Percentiles rank a stretch among this genome's conserved stretches.
phyloP scores from a whole-genome alignment of 768 basidiomycete species.

The Cyathus striatus region DNA sequence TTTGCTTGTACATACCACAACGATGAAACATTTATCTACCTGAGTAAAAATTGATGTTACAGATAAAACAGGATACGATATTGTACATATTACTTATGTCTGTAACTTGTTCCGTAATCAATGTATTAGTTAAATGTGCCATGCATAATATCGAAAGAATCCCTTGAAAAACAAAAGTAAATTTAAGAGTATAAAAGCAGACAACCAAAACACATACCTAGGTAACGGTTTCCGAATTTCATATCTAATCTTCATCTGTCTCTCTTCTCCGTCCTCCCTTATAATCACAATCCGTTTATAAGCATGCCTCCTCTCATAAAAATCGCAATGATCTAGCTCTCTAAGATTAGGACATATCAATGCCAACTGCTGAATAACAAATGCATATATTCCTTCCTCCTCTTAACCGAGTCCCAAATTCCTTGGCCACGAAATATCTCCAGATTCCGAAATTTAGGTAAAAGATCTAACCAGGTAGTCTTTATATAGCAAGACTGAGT shows the following conservation, averaged over 20 bases:
- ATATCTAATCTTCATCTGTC: conserved; percentile 25
- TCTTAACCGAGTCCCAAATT: conserved; percentile 34
- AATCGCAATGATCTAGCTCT: conserved; percentile 35
- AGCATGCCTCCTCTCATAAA: conserved; percentile 23
- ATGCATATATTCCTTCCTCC: conserved; percentile 34
- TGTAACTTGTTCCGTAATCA: too few relatives aligned
- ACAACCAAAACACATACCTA: conserved; percentile 16
- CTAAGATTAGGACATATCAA: conserved; percentile 33
- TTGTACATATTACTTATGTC: too few relatives aligned
- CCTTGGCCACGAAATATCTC: conserved; percentile 37
- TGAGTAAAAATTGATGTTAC: too few relatives aligned
- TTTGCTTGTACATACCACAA: too few relatives aligned
- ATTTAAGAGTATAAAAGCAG: neutral
- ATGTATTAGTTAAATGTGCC: conserved; percentile 20
- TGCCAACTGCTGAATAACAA: conserved; percentile 32
- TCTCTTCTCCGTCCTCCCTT: conserved; percentile 21
- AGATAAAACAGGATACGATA: too few relatives aligned
- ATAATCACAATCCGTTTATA: conserved; percentile 32
- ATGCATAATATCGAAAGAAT: conserved; percentile 17
- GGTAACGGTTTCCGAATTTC: conserved; percentile 19
- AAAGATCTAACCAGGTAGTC: conserved; percentile 34
- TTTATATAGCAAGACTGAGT: conserved; percentile 6
- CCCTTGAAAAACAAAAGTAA: conserved; percentile 6
- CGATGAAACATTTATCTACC: too few relatives aligned
- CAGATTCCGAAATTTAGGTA: conserved; percentile 36